Percentiles rank a stretch among this genome's conserved stretches.
phyloP scores from a whole-genome alignment of 257 asterid genomes.

The Fraxinus pennsylvanica region DNA sequence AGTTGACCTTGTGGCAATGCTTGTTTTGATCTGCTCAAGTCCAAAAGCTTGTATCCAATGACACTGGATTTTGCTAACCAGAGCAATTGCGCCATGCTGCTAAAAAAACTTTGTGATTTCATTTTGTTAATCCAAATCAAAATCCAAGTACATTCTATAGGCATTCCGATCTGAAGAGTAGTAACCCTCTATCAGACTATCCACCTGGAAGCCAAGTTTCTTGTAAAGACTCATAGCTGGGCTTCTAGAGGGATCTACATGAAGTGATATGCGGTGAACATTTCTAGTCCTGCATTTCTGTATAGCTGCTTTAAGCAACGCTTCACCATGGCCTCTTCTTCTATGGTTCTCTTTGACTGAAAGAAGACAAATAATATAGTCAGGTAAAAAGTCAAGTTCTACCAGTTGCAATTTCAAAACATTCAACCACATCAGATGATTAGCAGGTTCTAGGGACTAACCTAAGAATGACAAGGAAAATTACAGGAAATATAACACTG shows the following conservation, averaged over 20 bases:
- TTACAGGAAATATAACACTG: too few relatives aligned
- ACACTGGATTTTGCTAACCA: not conserved
- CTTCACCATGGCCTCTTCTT: conserved; percentile 76
- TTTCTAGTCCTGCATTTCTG: conserved; percentile 71
- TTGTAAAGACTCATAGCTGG: conserved; percentile 75
- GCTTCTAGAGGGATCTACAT: conserved; percentile 75
- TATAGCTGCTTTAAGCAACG: conserved; percentile 67
- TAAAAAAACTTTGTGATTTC: not conserved
- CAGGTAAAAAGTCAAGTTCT: not conserved
- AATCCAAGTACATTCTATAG: conserved; percentile 81
- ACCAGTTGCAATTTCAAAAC: not conserved
- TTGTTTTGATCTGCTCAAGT: not conserved
- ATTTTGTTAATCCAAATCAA: conserved; percentile 35
- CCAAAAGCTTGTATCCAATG: not conserved
- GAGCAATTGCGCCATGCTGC: not conserved
- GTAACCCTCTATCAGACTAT: conserved; percentile 63
- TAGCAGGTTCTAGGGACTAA: not conserved
- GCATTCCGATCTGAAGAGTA: conserved; percentile 77
- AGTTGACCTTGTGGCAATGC: not conserved
- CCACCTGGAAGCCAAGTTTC: conserved; percentile 76
- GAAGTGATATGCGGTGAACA: conserved; percentile 69
- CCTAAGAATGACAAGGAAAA: not conserved
- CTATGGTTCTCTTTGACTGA: conserved; percentile 72
- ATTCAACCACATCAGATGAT: not conserved
- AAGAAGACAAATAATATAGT: conserved; percentile 12